Evolutionary conservation across 192 early-diverging fungal genomes (phyloP).

Genomic region (Linnemannia hyalina): DNA sequence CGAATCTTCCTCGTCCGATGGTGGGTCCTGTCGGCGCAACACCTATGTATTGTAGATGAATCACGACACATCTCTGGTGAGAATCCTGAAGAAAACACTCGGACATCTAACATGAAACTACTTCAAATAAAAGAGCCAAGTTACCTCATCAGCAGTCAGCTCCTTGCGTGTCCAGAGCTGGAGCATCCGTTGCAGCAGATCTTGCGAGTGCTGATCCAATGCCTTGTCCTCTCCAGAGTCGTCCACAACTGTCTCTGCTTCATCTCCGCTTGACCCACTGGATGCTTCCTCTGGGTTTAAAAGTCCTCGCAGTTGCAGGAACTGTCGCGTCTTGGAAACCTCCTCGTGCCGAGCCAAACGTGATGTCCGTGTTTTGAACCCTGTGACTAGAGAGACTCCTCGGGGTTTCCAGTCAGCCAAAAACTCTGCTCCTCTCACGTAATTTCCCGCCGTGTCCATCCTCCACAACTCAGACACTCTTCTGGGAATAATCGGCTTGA

Average conservation of each 20-base stretch:
- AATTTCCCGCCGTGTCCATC: constrained; percentile 73
- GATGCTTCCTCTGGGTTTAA: not conserved
- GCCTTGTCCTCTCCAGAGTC: constrained; percentile 8
- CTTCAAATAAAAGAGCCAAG: not conserved
- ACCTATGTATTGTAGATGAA: not conserved
- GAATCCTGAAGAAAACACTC: not conserved
- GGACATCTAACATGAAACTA: not conserved
- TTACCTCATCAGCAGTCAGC: constrained; percentile 38
- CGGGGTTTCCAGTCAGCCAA: constrained; percentile 77
- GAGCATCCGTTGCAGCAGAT: constrained; percentile 28
- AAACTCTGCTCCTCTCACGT: constrained; percentile 80
- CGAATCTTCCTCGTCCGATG: not conserved
- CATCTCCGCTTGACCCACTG: not conserved
- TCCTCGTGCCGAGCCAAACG: constrained; percentile 53
- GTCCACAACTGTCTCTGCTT: not conserved
- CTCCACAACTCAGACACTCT: constrained; percentile 76
- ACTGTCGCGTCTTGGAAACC: constrained; percentile 59
- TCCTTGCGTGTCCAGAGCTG: constrained; percentile 44
- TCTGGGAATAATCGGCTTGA: constrained; percentile 67
- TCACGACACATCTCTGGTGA: not conserved
- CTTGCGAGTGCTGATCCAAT: constrained; percentile 14
- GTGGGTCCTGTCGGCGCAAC: not conserved
- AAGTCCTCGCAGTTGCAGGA: constrained; percentile 42
- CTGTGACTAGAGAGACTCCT: constrained; percentile 73
- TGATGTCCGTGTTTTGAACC: constrained; percentile 58